Base-by-base conservation (phyloP, 495 filamentous ascomycete species). In the Penicillium ochrochloron region DNA sequence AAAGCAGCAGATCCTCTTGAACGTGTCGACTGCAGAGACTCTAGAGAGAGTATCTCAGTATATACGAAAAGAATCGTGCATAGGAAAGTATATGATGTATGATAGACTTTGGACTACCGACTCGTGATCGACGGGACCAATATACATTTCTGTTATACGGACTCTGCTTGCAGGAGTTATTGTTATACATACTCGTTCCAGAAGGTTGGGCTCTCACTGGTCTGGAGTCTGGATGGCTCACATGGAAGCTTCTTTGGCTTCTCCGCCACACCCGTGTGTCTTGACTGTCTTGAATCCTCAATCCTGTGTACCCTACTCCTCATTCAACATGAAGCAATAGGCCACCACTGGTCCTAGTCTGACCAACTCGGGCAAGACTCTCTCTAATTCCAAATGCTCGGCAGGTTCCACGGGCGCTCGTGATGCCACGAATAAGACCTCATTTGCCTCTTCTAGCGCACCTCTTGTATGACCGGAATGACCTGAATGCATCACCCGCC, bases 401-500 rank as follows among this genome's bases (percentile, higher is more conserved):
- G 33, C 25, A 35, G 48, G 66, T 69, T 65, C 50, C 66, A 69
- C 66, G 63, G 35, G n/a, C 53, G 50, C 66, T 61, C 61, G 65
- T 67, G 66, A 65, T 68, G 66, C 66, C 59, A 54, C 59, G 46
- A 50, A 50, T 27, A 33, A 34, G 35, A 61, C 42, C 8, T 44
- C 59, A 41, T n/a, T 41, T 33, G 29, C 41, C 29, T 48, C 57
- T 25, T 31, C n/a, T 15, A 1, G 41, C 25, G 27, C 10, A 5
- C 27, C 57, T 59, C 44, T 54, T 62, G 25, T 33, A 23, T 44
- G n/a, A 56, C 53, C 53, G 19, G 29, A 54, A 60, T 66, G 56
- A 66, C 63, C 56, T 56, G 60, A 46, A 56, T 66, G 66, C 64
- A 68, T 71, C 69, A 63, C 66, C 57, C 63, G 65, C 57, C 64